Conservation (phyloP, 768 basidiomycete species). For the Mycena alexandri region DNA sequence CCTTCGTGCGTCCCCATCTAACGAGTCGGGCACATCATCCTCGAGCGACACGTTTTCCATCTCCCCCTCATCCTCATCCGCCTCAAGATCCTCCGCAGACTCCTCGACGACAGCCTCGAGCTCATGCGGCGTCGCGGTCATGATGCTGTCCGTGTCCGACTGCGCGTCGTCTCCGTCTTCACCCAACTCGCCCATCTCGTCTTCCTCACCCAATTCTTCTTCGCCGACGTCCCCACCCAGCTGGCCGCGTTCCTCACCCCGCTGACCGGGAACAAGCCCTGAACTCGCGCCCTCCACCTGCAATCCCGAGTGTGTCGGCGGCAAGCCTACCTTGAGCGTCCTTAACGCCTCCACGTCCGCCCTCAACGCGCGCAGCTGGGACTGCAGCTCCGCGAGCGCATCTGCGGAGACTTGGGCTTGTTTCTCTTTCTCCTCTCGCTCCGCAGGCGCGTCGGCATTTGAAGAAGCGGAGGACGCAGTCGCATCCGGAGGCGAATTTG, state of each 20-base stretch:
- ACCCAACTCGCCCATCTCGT: slow-evolving; percentile 37
- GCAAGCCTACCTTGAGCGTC: too few species aligned
- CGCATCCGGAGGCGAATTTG: slow-evolving; percentile 36
- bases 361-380: slow-evolving; percentile 81
- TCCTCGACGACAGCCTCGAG: background rate
- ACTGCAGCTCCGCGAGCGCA: slow-evolving; percentile 78
- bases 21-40: slow-evolving; percentile 11
- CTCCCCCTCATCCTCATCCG: slow-evolving; percentile 22
- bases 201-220: slow-evolving; percentile 73
- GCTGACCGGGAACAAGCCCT: slow-evolving; percentile 56
- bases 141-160: slow-evolving; percentile 78
- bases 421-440: too few species aligned
- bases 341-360: slow-evolving; percentile 85
- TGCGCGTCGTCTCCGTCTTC: slow-evolving; percentile 38
- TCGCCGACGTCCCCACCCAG: slow-evolving; percentile 40
- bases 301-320: too few species aligned
- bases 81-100: too few species aligned
- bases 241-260: slow-evolving; percentile 12
- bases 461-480: background rate
- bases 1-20: background rate
- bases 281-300: too few species aligned
- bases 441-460: too few species aligned
- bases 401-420: too few species aligned
- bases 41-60: slow-evolving; percentile 24
- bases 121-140: slow-evolving; percentile 76